Evolutionary conservation across 495 filamentous ascomycete species (phyloP).

Genomic region (Aspergillus carlsbadensis): DNA sequence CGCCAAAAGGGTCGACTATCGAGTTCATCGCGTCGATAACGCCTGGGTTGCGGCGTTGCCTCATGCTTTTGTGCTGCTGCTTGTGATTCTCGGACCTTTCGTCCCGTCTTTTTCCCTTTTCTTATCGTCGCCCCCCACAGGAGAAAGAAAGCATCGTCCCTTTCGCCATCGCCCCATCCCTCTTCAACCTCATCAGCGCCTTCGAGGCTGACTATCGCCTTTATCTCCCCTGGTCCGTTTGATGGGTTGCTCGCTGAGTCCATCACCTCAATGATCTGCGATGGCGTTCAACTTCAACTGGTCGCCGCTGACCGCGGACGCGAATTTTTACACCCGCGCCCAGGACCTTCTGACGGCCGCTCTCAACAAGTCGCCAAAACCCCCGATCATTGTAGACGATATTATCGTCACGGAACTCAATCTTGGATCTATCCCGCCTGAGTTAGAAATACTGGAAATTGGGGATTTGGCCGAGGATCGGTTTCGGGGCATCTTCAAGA

Average conservation of each 20-base stretch:
- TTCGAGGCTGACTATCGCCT: constrained; percentile 5
- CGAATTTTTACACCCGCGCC: constrained; percentile 82
- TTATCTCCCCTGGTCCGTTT: neutral
- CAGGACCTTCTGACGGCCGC: constrained; percentile 92
- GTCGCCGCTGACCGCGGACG: constrained; percentile 96
- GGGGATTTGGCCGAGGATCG: constrained; percentile 95
- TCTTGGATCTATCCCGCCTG: constrained; percentile 85
- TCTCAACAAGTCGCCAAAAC: constrained; percentile 96
- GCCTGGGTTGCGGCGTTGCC: constrained; percentile 17
- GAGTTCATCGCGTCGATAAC: constrained; percentile 22
- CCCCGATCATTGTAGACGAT: constrained; percentile 98
- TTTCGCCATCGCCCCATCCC: constrained; percentile 8
- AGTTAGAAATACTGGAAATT: constrained; percentile 94
- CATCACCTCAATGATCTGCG: constrained; percentile 34
- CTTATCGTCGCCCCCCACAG: constrained; percentile 21
- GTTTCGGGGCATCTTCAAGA: constrained; percentile 97
- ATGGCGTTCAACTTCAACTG: constrained; percentile 99
- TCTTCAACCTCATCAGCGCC: constrained; percentile 12
- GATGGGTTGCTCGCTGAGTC: constrained; percentile 5
- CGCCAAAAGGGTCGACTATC: too few species aligned
- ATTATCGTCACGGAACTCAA: constrained; percentile 98
- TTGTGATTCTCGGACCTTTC: constrained; percentile 22
- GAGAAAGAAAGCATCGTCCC: neutral
- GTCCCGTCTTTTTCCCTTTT: constrained; percentile 16
- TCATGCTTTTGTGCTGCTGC: neutral